Percentiles rank a stretch among this genome's conserved stretches.
phyloP scores from a whole-genome alignment of 2,329 filamentous ascomycete species.

The Onygenales sp. region DNA sequence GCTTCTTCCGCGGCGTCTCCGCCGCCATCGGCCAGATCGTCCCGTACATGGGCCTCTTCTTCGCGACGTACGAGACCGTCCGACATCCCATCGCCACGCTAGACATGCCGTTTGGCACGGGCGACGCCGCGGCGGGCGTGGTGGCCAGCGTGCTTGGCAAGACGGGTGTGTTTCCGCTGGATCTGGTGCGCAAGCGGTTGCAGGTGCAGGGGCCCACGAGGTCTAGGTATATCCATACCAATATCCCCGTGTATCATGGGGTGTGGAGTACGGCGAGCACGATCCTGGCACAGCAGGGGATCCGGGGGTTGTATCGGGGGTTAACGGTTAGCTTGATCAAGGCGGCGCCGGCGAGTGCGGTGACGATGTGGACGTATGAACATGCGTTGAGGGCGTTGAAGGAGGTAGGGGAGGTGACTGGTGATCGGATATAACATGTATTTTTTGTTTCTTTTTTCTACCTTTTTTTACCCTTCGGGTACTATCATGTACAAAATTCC shows the following conservation, averaged over 20 bases:
- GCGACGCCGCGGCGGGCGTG: constrained; percentile 75
- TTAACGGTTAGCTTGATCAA: constrained; percentile 84
- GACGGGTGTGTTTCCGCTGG: constrained; percentile 83
- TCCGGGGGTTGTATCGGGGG: constrained; percentile 76
- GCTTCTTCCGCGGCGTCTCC: constrained; percentile 80
- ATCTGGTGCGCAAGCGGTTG: constrained; percentile 83
- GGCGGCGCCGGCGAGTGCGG: constrained; percentile 82
- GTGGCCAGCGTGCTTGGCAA: constrained; percentile 74
- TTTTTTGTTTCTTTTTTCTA: no score
- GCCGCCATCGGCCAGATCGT: constrained; percentile 81
- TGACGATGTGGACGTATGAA: constrained; percentile 95
- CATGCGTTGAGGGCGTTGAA: constrained; percentile 54
- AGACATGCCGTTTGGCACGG: constrained; percentile 60
- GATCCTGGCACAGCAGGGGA: constrained; percentile 65
- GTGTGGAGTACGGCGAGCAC: constrained; percentile 55
- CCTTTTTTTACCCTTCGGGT: not conserved
- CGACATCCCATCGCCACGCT: constrained; percentile 49
- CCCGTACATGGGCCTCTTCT: constrained; percentile 96
- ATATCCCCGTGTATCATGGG: constrained; percentile 76
- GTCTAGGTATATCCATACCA: constrained; percentile 65
- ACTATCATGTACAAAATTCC: not conserved
- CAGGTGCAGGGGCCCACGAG: constrained; percentile 92
- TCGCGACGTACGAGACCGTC: constrained; percentile 74
- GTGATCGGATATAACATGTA: not conserved
- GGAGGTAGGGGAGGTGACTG: constrained; percentile 18